These are phyloP conservation scores for Fomitopsis pinicola DNA, from an alignment of 1,284 basidiomycete species.

Conservation along the genomic window DNA sequence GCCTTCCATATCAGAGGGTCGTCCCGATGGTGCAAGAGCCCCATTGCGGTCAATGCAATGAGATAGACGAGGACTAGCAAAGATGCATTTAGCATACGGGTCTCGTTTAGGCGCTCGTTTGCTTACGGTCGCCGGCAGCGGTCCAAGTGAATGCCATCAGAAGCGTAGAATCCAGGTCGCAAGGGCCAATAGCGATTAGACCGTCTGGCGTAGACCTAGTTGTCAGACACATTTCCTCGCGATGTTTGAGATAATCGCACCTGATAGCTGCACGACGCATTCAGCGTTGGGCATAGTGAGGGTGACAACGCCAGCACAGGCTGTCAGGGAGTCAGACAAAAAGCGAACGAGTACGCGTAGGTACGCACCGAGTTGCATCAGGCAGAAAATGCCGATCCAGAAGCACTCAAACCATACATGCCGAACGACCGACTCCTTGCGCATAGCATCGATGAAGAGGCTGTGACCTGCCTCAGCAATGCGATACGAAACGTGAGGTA, in stretches of 20 bases:
- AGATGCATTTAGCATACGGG: neutral
- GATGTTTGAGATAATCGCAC: neutral
- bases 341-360: neutral
- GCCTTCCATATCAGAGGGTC: conserved; percentile 51
- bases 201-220: conserved; percentile 10
- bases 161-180: conserved; percentile 47
- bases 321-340: neutral
- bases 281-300: conserved; percentile 5
- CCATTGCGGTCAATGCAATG: conserved; percentile 30
- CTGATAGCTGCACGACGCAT: conserved; percentile 7
- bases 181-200: conserved; percentile 29
- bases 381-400: conserved; percentile 57
- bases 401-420: conserved; percentile 68
- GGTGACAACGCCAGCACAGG: conserved; percentile 4
- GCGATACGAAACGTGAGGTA: neutral
- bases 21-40: conserved; percentile 31
- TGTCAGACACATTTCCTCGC: neutral
- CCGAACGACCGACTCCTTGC: conserved; percentile 45
- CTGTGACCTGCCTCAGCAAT: conserved; percentile 29
- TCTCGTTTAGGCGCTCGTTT: neutral
- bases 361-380: conserved; percentile 57
- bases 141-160: conserved; percentile 66
- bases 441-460: conserved; percentile 56
- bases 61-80: conserved; percentile 42
- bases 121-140: conserved; percentile 49